Base-by-base conservation (phyloP, 2,329 filamentous ascomycete genomes). In the Epichloe gansuensis region DNA sequence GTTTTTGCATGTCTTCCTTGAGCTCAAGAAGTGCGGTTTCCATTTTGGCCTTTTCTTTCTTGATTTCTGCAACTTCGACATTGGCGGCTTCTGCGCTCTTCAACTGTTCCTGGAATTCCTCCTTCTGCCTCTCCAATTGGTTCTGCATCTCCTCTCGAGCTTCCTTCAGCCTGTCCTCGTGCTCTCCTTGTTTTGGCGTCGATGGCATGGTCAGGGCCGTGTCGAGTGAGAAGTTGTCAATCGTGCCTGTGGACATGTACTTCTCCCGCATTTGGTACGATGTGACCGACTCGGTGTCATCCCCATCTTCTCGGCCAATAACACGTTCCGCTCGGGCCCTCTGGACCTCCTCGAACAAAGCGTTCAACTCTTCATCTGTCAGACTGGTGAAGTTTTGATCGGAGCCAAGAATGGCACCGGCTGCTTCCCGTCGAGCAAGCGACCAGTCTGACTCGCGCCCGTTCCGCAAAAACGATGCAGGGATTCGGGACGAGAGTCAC, bases 141-240 rank as follows among this genome's bases (percentile, higher is more conserved):
- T 72, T 76, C 66, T 95, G 88, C 82, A 95, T 85, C 58, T 88
- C 88, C 59, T 95, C 88, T 52, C 84, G 82, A 23, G 86, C 80
- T 52, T 88, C 80, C 55, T 81, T 83, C 57, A 95, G 72, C 55
- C 78, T 80, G 28, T 91, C 85, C 47, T 91, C 89, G 0, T 83
- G 80, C 52, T 91, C 88, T 25, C 78, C 80, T 55, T 86, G 83
- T 55, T 82, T 87, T 2, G 93, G 93, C 0, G 91, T 97, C 0
- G 90, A 94, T 2, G 93, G 93, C 77, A 96, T 90, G 0, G 93
- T 98, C 49, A 98, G 75, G 12, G 85, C 86, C 1, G 93, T 98
- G 65, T 98, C 93, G 15, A 98, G 75, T 2, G 91, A 97, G 62
- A 96, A 93, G 65, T 95, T 96, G 69, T 98, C 93, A 51, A 97